These are phyloP conservation scores for Urochloa ruziziensis DNA, from an alignment of 176 grass and related monocot species.

Conservation along the genomic window DNA sequence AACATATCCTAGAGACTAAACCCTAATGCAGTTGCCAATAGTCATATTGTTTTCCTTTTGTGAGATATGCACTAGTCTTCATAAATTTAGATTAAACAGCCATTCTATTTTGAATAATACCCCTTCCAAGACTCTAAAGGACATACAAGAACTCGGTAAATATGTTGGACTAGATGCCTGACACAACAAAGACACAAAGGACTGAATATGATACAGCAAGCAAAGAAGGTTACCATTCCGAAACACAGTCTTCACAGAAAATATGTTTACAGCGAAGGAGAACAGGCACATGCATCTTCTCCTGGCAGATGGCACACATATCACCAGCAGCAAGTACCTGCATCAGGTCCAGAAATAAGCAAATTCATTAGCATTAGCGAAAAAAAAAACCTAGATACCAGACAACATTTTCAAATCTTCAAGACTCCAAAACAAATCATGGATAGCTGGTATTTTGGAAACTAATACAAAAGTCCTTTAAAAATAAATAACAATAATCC, in stretches of 20 bases:
- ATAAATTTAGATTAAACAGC: not conserved
- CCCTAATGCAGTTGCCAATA: not conserved
- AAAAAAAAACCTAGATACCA: not conserved
- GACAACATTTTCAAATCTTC: not conserved
- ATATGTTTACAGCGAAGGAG: slow-evolving; percentile 97
- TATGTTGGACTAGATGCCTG: slow-evolving; percentile 12
- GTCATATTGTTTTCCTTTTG: not conserved
- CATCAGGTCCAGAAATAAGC: slow-evolving; percentile 24
- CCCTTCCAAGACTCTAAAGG: not conserved
- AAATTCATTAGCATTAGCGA: not conserved
- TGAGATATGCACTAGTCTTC: not conserved
- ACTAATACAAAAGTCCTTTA: not conserved
- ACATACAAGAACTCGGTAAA: not conserved
- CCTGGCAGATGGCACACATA: slow-evolving; percentile 97
- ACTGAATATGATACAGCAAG: slow-evolving; percentile 4
- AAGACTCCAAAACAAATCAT: not conserved
- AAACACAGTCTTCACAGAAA: slow-evolving; percentile 93
- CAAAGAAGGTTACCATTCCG: slow-evolving; percentile 69
- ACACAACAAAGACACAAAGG: not conserved
- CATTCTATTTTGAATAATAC: slow-evolving; percentile 3
- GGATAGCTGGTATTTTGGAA: not conserved
- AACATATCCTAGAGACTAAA: not conserved
- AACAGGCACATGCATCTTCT: slow-evolving; percentile 85
- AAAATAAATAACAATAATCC: slow-evolving; percentile 4
- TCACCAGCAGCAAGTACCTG: slow-evolving; percentile 82